These are phyloP conservation scores for Pythium aquatile DNA, from an alignment of 352 stramenopile species.

Conservation along the genomic window DNA sequence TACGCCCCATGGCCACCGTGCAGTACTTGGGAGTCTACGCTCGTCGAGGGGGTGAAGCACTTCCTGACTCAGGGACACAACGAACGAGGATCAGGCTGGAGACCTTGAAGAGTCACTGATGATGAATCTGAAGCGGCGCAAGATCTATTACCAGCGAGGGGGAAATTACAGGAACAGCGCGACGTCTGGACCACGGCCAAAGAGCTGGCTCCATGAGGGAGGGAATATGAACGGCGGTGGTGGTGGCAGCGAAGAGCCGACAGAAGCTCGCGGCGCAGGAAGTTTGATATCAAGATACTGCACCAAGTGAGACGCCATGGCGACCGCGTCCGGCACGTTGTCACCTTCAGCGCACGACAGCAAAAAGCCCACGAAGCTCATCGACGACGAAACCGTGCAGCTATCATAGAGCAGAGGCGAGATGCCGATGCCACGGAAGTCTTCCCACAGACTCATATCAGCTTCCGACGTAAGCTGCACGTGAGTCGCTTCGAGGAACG, in stretches of 20 bases:
- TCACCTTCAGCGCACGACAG: conserved; percentile 77
- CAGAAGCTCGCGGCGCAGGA: neutral
- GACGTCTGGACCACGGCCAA: conserved; percentile 25
- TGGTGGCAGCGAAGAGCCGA: neutral
- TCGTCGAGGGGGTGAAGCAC: neutral
- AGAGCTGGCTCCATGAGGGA: conserved; percentile 29
- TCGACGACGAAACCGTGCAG: conserved; percentile 35
- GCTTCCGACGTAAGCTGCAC: conserved; percentile 2
- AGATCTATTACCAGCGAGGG: neutral
- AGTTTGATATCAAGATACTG: conserved; percentile 38
- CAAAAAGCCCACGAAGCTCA: conserved; percentile 47
- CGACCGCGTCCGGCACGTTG: conserved; percentile 71
- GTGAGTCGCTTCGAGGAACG: conserved; percentile 27
- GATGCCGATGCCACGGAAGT: conserved; percentile 58
- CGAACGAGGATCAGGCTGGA: neutral
- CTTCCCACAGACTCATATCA: conserved; percentile 33
- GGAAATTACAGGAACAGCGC: conserved; percentile 20
- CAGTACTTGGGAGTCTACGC: no score
- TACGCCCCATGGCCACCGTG: conserved; percentile 14
- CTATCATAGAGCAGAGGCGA: conserved; percentile 47
- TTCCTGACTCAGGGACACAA: neutral
- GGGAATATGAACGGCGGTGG: conserved; percentile 23
- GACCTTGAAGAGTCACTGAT: conserved; percentile 7
- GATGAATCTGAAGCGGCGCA: conserved; percentile 3
- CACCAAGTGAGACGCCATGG: conserved; percentile 51